Percentiles rank a stretch among this genome's conserved stretches.
phyloP scores from a whole-genome alignment of 306 rosid genomes.

The Sicyos baderoa region DNA sequence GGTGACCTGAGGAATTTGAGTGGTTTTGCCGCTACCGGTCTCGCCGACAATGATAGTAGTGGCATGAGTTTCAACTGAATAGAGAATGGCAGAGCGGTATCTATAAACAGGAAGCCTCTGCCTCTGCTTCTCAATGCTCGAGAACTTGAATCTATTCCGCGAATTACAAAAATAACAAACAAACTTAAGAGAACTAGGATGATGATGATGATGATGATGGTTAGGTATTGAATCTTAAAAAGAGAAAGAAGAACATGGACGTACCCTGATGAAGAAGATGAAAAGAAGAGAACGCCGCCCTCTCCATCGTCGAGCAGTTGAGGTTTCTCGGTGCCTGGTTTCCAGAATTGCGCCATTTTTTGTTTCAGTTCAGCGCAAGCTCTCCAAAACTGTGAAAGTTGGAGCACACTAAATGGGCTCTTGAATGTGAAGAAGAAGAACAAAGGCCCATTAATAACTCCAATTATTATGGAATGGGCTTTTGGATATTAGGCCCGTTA shows the following conservation, averaged over 20 bases:
- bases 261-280: conserved; percentile 38
- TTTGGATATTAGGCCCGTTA: neutral
- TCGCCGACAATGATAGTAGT: conserved; percentile 87
- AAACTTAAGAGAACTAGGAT: neutral
- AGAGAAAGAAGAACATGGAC: conserved; percentile 17
- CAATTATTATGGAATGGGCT: neutral
- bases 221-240: neutral
- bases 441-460: neutral
- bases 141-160: conserved; percentile 38
- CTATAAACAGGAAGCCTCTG: conserved; percentile 82
- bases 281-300: conserved; percentile 78
- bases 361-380: neutral
- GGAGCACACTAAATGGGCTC: neutral
- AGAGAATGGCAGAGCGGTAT: conserved; percentile 73
- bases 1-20: conserved; percentile 88
- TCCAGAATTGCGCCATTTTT: conserved; percentile 66
- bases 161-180: neutral
- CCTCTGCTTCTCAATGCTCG: conserved; percentile 66
- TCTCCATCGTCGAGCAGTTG: conserved; percentile 86
- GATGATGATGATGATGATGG: neutral
- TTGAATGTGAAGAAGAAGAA: neutral
- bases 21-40: conserved; percentile 94
- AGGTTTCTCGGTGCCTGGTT: conserved; percentile 84
- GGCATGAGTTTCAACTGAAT: conserved; percentile 71
- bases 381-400: neutral